Conservation (phyloP, 192 early-diverging fungal genomes). For the Coemansia sp. region DNA sequence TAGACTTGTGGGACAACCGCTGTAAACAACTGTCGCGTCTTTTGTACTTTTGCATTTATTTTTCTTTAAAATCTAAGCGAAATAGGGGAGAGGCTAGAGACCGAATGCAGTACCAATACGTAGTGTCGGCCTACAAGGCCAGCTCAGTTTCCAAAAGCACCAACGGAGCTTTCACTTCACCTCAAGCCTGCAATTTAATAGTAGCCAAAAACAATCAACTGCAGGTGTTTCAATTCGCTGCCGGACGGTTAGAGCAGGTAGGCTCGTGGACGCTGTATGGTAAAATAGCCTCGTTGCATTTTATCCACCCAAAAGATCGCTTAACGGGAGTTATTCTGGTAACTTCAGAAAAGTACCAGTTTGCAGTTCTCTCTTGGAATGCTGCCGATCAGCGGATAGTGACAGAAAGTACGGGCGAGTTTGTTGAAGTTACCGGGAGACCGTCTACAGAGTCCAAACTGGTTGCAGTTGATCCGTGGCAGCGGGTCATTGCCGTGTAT, state of each 20-base stretch:
- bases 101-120: slow-evolving; percentile 63
- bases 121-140: slow-evolving; percentile 77
- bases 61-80: no score
- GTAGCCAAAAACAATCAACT: slow-evolving; percentile 58
- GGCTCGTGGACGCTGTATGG: slow-evolving; percentile 67
- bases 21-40: no score
- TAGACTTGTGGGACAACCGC: no score
- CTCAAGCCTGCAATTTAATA: slow-evolving; percentile 67
- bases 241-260: slow-evolving; percentile 51
- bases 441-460: slow-evolving; percentile 56
- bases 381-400: slow-evolving; percentile 37
- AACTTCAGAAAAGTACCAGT: slow-evolving; percentile 65
- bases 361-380: slow-evolving; percentile 70
- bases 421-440: slow-evolving; percentile 58
- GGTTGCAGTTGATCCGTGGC: slow-evolving; percentile 58
- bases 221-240: slow-evolving; percentile 47
- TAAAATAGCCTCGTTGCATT: slow-evolving; percentile 58
- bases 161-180: slow-evolving; percentile 63
- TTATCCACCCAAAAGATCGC: slow-evolving; percentile 33
- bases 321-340: slow-evolving; percentile 66
- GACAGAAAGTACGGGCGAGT: slow-evolving; percentile 66
- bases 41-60: not conserved
- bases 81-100: no score
- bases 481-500: slow-evolving; percentile 57
- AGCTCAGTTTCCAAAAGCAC: slow-evolving; percentile 66